Evolutionary conservation across 169 alveolate genomes (phyloP).

Genomic region (Eimeria brunetti): DNA sequence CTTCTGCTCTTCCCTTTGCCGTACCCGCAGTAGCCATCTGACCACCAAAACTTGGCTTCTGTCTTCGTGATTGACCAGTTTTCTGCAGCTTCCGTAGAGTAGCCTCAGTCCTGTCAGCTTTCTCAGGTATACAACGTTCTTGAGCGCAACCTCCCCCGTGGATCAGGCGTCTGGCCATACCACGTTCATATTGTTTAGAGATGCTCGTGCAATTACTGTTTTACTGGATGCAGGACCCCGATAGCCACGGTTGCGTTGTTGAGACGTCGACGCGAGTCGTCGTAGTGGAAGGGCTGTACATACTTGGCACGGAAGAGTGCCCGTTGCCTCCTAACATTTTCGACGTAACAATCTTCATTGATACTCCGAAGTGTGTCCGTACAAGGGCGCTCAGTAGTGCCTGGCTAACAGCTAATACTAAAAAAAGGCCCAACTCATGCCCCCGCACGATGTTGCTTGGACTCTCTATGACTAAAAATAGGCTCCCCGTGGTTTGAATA

Average conservation of each 20-base stretch:
- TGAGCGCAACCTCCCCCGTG: neutral
- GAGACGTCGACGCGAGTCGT: slow-evolving; percentile 24
- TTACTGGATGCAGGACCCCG: slow-evolving; percentile 21
- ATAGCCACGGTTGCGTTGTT: neutral
- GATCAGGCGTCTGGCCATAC: neutral
- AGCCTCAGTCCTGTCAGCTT: neutral
- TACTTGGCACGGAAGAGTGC: neutral
- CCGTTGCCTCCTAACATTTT: neutral
- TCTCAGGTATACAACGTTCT: neutral
- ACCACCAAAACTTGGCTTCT: neutral
- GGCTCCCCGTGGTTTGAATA: neutral
- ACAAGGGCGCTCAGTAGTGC: neutral
- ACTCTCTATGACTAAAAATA: neutral
- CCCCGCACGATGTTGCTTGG: neutral
- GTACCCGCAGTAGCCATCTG: neutral
- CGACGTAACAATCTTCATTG: slow-evolving; percentile 19
- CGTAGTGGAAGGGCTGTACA: slow-evolving; percentile 16
- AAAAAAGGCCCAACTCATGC: neutral
- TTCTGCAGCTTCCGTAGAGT: neutral
- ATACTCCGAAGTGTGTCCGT: slow-evolving; percentile 11
- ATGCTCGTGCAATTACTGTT: neutral
- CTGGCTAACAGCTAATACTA: neutral
- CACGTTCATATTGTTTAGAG: neutral
- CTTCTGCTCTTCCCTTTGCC: neutral
- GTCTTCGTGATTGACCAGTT: neutral